Base-by-base conservation (phyloP, 1,284 basidiomycete genomes). In the Tylopilus sp. region DNA sequence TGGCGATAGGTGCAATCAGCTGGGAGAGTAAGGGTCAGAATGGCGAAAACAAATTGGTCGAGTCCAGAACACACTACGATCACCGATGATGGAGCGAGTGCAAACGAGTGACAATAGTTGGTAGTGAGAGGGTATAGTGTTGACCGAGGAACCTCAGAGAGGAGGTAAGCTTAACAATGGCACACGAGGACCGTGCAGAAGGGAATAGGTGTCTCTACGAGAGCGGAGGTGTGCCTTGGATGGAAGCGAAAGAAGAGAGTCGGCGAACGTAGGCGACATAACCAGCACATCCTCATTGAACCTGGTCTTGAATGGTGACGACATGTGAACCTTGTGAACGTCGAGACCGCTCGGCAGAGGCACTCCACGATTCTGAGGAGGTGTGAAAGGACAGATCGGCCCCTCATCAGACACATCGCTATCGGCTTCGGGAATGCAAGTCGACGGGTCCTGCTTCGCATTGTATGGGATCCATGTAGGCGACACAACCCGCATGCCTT, bases 51-150 rank as follows among this genome's bases (percentile, higher is more conserved):
- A 18, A 12, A 12, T 29, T 12, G 30, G 6, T 31, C 6, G n/a
- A 46, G 16, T 9, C 13, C 7, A 4, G 13, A 19, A 40, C 51
- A n/a, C 31, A 57, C 57, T 44, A 35, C 38, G 18, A 19, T 13
- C 48, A 38, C 44, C 29, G 10, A 31, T 12, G 29, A 16, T 21
- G 15, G 34, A 12, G n/a, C 13, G 9, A 3, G 9, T 41, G 15
- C 2, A 47, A 60, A 58, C 0, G 57, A 55, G 47, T 52, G 58
- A 55, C 55, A 38, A 45, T 58, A 59, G 56, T 57, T 59, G 55
- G 52, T 45, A 45, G 0, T 28, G n/a, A 30, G 44, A 46, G 1
- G 34, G 16, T 37, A 12, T 10, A 31, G 16, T 8, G 21, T 18
- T 10, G 11, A 19, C 11, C 9, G 4, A 13, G 19, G 21, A 10